Conservation (phyloP, 805 yeast species). For the Candida maesae region DNA sequence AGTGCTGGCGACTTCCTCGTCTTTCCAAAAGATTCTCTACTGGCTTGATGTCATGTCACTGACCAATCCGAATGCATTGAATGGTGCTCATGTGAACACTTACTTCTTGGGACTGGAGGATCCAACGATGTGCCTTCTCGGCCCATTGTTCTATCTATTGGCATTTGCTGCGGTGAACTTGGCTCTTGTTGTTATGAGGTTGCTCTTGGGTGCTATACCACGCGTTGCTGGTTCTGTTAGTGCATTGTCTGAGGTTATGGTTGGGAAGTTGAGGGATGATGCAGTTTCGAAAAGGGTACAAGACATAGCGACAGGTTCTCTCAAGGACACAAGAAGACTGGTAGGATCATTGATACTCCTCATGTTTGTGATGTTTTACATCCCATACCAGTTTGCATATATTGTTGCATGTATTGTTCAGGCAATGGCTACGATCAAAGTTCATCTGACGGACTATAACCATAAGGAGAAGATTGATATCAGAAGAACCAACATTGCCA, state of each 20-base stretch:
- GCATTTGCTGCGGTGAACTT: slow-evolving; percentile 41
- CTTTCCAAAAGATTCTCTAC: slow-evolving; percentile 38
- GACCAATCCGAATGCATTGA: slow-evolving; percentile 42
- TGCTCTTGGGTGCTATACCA: slow-evolving; percentile 4
- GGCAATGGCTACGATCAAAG: slow-evolving; percentile 43
- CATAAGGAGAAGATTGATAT: slow-evolving; percentile 18
- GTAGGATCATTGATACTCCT: slow-evolving; percentile 30
- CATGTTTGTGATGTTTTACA: slow-evolving; percentile 50
- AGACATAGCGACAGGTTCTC: slow-evolving; percentile 3
- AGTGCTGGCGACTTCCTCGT: slow-evolving; percentile 32
- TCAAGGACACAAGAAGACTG: slow-evolving; percentile 16
- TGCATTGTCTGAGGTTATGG: neutral
- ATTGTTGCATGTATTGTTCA: slow-evolving; percentile 59
- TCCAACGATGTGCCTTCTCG: slow-evolving; percentile 49
- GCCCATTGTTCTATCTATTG: slow-evolving; percentile 49
- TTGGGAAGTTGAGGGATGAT: neutral
- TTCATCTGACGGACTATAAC: slow-evolving; percentile 11
- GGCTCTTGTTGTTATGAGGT: slow-evolving; percentile 25
- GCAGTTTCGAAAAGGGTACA: neutral
- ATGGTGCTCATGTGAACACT: slow-evolving; percentile 45
- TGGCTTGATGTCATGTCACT: slow-evolving; percentile 52
- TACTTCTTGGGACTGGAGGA: slow-evolving; percentile 69
- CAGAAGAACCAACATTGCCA: slow-evolving; percentile 36
- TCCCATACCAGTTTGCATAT: slow-evolving; percentile 82
- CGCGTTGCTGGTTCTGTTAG: neutral